A percentile compares a stretch with the other conserved stretches of the same genome.
These are phyloP conservation scores for Fusarium sp. DNA, from an alignment of 2,329 filamentous ascomycete species.

Conservation along the genomic window DNA sequence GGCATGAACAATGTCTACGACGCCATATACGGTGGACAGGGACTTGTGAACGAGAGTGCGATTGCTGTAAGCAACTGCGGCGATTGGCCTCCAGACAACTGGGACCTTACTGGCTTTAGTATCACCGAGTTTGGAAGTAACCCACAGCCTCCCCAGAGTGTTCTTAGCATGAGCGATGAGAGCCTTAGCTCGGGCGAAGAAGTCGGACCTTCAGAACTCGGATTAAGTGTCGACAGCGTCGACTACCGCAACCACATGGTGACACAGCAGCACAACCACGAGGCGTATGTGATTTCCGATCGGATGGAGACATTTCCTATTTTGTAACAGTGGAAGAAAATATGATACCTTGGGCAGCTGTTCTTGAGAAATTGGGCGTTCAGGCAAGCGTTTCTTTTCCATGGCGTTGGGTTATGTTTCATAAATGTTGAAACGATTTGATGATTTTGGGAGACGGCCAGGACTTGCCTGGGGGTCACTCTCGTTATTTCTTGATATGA, in stretches of 20 bases:
- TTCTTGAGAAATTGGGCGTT: constrained; percentile 4
- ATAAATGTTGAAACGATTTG: constrained; percentile 21
- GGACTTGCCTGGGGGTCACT: background rate
- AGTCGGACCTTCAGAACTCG: constrained; percentile 59
- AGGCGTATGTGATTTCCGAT: constrained; percentile 43
- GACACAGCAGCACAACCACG: constrained; percentile 28
- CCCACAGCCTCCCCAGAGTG: constrained; percentile 62
- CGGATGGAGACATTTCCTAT: constrained; percentile 45
- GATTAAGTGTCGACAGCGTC: constrained; percentile 56
- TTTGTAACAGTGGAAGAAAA: constrained; percentile 25
- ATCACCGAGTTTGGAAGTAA: constrained; percentile 61
- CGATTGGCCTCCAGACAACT: constrained; percentile 69
- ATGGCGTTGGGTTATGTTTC: constrained; percentile 28
- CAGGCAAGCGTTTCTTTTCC: constrained; percentile 3
- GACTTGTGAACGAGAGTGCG: constrained; percentile 60
- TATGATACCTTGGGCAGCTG: constrained; percentile 40
- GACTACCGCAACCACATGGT: constrained; percentile 50
- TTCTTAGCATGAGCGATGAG: constrained; percentile 68
- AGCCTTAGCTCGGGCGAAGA: constrained; percentile 69
- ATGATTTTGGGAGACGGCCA: constrained; percentile 18
- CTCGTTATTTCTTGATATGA: constrained; percentile 5
- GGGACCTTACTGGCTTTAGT: constrained; percentile 65
- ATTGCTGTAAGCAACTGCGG: constrained; percentile 55
- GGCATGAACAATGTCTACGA: constrained; percentile 87
- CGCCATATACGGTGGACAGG: constrained; percentile 79